Base-by-base conservation (phyloP, 164 flowering plant genomes). In the Umbilicus rupestris region DNA sequence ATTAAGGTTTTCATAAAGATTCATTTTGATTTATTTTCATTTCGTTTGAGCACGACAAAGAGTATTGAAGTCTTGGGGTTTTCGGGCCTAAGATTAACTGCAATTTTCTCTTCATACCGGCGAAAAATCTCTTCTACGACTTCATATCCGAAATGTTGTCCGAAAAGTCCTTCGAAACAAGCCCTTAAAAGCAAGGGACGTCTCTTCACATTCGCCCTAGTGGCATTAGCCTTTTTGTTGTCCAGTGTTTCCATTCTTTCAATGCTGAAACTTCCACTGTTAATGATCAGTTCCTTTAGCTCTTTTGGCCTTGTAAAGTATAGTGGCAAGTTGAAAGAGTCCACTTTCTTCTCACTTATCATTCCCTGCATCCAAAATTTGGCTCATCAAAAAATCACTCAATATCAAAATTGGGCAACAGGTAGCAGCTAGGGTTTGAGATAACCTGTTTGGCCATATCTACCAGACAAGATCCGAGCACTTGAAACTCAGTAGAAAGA, bases 361-460 rank as follows among this genome's bases (percentile, higher is more conserved):
- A 17, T 63, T 9, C 65, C 65, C 65, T 63, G 65, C 65, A 63
- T 19, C 4, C 12, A 33, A 37, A 52, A 5, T 11, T 52, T 9
- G 4, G 10, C 29, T 5, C 2, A 14, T 17, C 9, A 45, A 45
- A 39, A 3, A 1, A 1, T 39, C 44, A 39, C n/a, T n/a, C n/a
- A 20, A 20, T 52, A 0, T n/a, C 20, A 59, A 59, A 29, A 5
- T 17, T 29, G 4, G n/a, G 29, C 7, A 4, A 12, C 22, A n/a
- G n/a, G n/a, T n/a, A n/a, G n/a, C n/a, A n/a, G n/a, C n/a, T n/a
- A n/a, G n/a, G n/a, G 1, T 50, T 7, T 7, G 1, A 7, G 5
- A 9, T 65, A 14, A 65, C 68, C 58, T 45, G 49, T 20, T 65
- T 47, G 19, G 58, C 68, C 68, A 65, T 65, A 46, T 65, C 68